These are phyloP conservation scores for Kernera saxatilis DNA, from an alignment of 345 rosid genomes.

Conservation along the genomic window DNA sequence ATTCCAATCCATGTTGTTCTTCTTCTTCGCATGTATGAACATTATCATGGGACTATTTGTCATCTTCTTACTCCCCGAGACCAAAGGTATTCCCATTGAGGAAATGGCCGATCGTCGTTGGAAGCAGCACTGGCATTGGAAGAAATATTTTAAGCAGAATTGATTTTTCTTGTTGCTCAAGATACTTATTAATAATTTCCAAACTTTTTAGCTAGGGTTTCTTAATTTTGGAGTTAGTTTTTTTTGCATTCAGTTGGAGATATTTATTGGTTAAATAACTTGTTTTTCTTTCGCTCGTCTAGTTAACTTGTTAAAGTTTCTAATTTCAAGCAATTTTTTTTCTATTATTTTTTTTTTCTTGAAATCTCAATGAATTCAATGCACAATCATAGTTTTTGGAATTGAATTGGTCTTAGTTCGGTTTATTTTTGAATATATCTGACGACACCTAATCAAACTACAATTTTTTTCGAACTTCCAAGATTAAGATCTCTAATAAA, in stretches of 20 bases:
- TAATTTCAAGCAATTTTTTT: neutral
- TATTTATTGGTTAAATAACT: neutral
- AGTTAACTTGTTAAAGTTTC: neutral
- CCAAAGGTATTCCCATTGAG: conserved; percentile 55
- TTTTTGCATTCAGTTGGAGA: neutral
- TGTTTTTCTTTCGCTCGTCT: neutral
- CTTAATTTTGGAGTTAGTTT: neutral
- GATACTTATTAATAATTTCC: neutral
- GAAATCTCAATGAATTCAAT: neutral
- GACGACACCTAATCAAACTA: neutral
- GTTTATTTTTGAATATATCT: neutral
- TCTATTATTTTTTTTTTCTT: neutral
- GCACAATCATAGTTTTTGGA: neutral
- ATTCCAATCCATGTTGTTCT: conserved; percentile 45
- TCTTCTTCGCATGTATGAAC: conserved; percentile 53
- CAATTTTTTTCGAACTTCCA: neutral
- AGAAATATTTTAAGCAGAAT: conserved; percentile 17
- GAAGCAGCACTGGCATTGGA: conserved; percentile 55
- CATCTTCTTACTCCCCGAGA: conserved; percentile 44
- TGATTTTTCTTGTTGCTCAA: neutral
- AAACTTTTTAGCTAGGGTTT: neutral
- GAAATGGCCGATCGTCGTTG: conserved; percentile 50
- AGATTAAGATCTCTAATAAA: neutral
- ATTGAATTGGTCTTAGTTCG: neutral
- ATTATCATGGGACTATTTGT: conserved; percentile 48